These are phyloP conservation scores for Mrakia gelida DNA, from an alignment of 768 basidiomycete genomes.

Conservation along the genomic window DNA sequence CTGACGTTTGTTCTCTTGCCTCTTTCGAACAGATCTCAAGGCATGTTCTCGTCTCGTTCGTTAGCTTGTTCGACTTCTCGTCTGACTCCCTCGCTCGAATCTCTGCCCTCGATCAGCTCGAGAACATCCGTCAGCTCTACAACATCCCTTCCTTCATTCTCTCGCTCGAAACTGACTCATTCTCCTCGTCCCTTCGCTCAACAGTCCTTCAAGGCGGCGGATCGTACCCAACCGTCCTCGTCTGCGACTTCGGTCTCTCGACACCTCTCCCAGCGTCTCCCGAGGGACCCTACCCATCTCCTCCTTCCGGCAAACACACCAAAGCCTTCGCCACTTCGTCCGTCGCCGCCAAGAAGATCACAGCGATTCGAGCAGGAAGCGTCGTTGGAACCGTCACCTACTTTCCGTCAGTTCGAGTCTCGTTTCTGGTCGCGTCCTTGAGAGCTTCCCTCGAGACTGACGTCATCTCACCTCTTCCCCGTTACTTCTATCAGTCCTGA, in stretches of 20 bases:
- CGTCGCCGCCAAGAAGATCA: neutral
- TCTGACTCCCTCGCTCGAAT: neutral
- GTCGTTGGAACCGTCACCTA: slow-evolving; percentile 21
- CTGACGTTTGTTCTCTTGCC: neutral
- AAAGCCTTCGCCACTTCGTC: too few relatives aligned
- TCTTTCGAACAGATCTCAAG: slow-evolving; percentile 15
- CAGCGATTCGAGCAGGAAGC: slow-evolving; percentile 14
- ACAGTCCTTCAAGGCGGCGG: slow-evolving; percentile 26
- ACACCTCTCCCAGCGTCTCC: neutral
- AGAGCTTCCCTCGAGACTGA: neutral
- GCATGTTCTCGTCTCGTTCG: neutral
- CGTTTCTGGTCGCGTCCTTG: neutral
- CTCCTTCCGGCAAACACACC: neutral
- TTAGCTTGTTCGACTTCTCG: neutral
- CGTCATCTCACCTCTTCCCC: neutral
- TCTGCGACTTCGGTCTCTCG: slow-evolving; percentile 32
- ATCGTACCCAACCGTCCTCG: slow-evolving; percentile 23
- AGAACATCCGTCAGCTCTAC: slow-evolving; percentile 22
- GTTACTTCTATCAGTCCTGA: neutral
- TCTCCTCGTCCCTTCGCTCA: neutral
- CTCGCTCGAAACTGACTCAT: neutral
- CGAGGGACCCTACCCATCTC: neutral
- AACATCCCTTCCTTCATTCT: neutral
- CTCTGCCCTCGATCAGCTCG: neutral
- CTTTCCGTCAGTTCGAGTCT: slow-evolving; percentile 1